phyloP scores from a whole-genome alignment of 495 filamentous ascomycete genomes.

The Trichoderma erinaceum region DNA sequence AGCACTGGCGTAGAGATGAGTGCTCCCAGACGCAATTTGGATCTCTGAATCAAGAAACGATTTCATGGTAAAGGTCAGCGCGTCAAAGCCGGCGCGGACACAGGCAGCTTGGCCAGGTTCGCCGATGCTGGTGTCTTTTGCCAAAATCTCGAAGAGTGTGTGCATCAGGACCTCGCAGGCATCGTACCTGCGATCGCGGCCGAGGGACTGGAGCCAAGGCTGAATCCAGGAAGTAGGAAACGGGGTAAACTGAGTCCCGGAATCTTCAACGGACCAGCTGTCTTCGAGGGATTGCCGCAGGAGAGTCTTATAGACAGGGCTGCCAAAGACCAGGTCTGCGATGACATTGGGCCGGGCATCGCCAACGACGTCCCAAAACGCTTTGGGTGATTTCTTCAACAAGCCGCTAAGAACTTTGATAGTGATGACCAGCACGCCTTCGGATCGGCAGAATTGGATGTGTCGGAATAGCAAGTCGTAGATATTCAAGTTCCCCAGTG shows the following conservation, averaged over 20 bases:
- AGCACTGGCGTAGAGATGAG: conserved; percentile 46
- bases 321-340: conserved; percentile 70
- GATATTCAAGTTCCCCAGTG: conserved; percentile 45
- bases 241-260: conserved; percentile 53
- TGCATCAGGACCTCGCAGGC: conserved; percentile 64
- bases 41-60: conserved; percentile 36
- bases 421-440: conserved; percentile 52
- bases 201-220: conserved; percentile 70
- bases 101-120: conserved; percentile 37
- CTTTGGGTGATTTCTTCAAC: conserved; percentile 63
- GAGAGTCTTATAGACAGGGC: conserved; percentile 56
- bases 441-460: conserved; percentile 49
- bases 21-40: conserved; percentile 38
- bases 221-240: conserved; percentile 56
- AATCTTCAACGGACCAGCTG: conserved; percentile 23
- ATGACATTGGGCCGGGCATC: conserved; percentile 66
- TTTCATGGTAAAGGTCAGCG: conserved; percentile 39
- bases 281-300: conserved; percentile 49
- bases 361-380: conserved; percentile 83
- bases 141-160: conserved; percentile 62
- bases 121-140: conserved; percentile 37
- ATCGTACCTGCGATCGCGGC: conserved; percentile 60
- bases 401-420: conserved; percentile 60
- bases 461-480: conserved; percentile 73
- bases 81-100: conserved; percentile 40